Evolutionary conservation across 345 rosid genomes (phyloP).

Genomic region (Salix arbutifolia): DNA sequence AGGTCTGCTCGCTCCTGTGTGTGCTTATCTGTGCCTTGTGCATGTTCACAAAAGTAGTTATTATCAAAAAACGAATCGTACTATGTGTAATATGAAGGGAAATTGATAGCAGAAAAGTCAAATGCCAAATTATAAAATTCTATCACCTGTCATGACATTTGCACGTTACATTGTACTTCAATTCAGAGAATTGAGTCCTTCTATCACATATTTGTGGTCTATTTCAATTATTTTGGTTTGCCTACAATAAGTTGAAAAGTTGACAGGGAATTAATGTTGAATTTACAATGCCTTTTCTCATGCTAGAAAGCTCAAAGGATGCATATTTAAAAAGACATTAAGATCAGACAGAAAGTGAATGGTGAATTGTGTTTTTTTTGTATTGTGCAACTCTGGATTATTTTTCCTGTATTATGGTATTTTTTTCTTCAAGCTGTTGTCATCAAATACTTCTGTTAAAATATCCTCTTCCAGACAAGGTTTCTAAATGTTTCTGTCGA

Average conservation of each 20-base stretch:
- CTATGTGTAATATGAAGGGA: background rate
- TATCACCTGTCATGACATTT: background rate
- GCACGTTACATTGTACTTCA: background rate
- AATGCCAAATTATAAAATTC: background rate
- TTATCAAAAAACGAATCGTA: background rate
- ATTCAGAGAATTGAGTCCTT: background rate
- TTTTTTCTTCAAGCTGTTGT: background rate
- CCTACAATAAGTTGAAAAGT: background rate
- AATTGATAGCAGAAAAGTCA: background rate
- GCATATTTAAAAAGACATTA: background rate
- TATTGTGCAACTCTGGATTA: background rate
- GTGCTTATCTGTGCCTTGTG: background rate
- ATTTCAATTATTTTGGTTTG: background rate
- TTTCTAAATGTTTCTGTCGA: background rate
- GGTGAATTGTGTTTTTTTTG: background rate
- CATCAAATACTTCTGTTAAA: background rate
- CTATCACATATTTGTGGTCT: background rate
- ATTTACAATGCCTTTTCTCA: background rate
- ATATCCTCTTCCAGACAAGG: background rate
- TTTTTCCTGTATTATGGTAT: background rate
- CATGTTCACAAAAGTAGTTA: background rate
- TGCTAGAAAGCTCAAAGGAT: background rate
- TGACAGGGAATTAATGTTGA: background rate
- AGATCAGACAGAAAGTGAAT: background rate
- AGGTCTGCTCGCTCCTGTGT: conserved; percentile 43